Evolutionary conservation across 1,284 basidiomycete species (phyloP).

Genomic region (Ustilago tritici): DNA sequence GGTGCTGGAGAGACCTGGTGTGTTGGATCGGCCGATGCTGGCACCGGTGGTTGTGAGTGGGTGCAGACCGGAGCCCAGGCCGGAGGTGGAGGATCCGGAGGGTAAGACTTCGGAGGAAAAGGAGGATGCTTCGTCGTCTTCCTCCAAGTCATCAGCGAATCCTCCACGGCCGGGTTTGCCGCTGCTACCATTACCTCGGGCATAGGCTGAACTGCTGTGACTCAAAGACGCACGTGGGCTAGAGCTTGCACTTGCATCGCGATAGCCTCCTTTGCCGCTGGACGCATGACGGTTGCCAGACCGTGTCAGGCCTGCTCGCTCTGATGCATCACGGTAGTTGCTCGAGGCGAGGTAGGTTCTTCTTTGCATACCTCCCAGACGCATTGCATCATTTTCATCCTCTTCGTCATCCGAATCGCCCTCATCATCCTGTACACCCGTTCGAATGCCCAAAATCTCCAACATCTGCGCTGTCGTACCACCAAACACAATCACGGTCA

Average conservation of each 20-base stretch:
- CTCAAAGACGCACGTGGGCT: slow-evolving; percentile 37
- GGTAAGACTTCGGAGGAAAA: slow-evolving; percentile 36
- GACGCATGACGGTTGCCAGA: slow-evolving; percentile 21
- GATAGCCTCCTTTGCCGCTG: slow-evolving; percentile 32
- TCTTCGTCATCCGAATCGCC: slow-evolving; percentile 72
- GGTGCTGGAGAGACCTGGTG: slow-evolving; percentile 13
- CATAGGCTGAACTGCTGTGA: slow-evolving; percentile 24
- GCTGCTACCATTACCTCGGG: slow-evolving; percentile 13
- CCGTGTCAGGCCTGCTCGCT: slow-evolving; percentile 43
- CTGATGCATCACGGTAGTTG: slow-evolving; percentile 36
- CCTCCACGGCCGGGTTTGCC: slow-evolving; percentile 16
- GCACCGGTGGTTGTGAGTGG: slow-evolving; percentile 14
- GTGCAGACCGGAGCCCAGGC: slow-evolving; percentile 12
- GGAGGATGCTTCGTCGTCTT: slow-evolving; percentile 39
- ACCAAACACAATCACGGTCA: slow-evolving; percentile 94
- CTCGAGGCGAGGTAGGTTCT: slow-evolving; percentile 27
- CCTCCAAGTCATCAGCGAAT: slow-evolving; percentile 52
- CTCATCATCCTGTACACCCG: slow-evolving; percentile 86
- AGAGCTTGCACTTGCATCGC: slow-evolving; percentile 38
- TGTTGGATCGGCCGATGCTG: slow-evolving; percentile 6
- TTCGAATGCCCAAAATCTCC: slow-evolving; percentile 94
- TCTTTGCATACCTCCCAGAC: slow-evolving; percentile 36
- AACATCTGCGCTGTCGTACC: slow-evolving; percentile 97
- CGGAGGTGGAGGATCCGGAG: slow-evolving; percentile 32
- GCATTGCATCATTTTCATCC: slow-evolving; percentile 44